These are phyloP conservation scores for Cyphellophora europaea DNA, from an alignment of 2,329 filamentous ascomycete genomes.

Conservation along the genomic window DNA sequence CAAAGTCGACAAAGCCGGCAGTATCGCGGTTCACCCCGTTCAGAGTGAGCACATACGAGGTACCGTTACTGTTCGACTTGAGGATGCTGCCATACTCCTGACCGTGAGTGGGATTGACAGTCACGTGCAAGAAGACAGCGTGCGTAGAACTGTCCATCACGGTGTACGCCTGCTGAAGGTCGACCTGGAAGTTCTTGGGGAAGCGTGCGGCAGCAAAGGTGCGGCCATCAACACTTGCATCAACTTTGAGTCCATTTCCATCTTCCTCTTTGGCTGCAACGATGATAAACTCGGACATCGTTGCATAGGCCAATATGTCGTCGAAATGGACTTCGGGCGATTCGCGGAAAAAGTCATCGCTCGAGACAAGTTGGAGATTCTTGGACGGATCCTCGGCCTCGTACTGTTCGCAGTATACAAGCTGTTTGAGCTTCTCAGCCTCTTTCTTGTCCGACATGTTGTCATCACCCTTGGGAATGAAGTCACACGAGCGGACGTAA, in stretches of 20 bases:
- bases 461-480: conserved; percentile 59
- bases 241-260: conserved; percentile 60
- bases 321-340: conserved; percentile 54
- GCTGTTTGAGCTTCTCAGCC: conserved; percentile 47
- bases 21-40: conserved; percentile 72
- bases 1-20: conserved; percentile 79
- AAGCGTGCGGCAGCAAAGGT: conserved; percentile 78
- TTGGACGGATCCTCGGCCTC: conserved; percentile 54
- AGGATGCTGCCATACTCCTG: conserved; percentile 76
- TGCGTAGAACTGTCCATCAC: conserved; percentile 92
- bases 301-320: conserved; percentile 76
- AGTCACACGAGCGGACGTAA: conserved; percentile 75
- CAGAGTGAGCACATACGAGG: conserved; percentile 81
- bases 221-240: conserved; percentile 75
- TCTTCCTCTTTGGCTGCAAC: conserved; percentile 58
- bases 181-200: conserved; percentile 72
- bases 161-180: conserved; percentile 75
- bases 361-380: conserved; percentile 62
- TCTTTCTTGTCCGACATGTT: conserved; percentile 19
- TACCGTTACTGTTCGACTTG: conserved; percentile 98
- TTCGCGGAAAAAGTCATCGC: conserved; percentile 65
- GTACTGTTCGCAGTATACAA: conserved; percentile 57
- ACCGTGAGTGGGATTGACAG: conserved; percentile 56
- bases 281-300: conserved; percentile 94
- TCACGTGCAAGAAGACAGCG: conserved; percentile 88